Evolutionary conservation across 768 basidiomycete genomes (phyloP).

Genomic region (Calocera cornea): DNA sequence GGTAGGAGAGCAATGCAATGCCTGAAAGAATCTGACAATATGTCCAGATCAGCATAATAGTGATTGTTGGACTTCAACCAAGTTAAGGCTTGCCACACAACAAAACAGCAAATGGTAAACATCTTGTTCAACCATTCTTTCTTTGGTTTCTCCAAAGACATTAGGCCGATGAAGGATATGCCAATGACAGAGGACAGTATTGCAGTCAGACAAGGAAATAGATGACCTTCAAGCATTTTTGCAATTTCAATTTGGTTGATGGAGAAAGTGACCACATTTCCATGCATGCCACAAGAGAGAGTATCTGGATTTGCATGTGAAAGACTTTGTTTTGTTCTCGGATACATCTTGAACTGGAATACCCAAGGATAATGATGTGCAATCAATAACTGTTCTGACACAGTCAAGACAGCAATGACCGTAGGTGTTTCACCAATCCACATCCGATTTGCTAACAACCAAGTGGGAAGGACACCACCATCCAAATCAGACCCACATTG

Average conservation of each 20-base stretch:
- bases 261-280: constrained; percentile 26
- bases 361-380: constrained; percentile 23
- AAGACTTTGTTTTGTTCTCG: constrained; percentile 16
- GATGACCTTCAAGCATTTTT: constrained; percentile 25
- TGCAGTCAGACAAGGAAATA: constrained; percentile 23
- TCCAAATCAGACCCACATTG: background rate
- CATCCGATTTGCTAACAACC: constrained; percentile 27
- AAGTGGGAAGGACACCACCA: background rate
- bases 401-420: constrained; percentile 21
- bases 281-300: constrained; percentile 24
- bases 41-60: constrained; percentile 24
- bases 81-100: constrained; percentile 22
- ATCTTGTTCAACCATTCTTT: constrained; percentile 20
- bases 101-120: constrained; percentile 24
- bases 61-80: constrained; percentile 30
- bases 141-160: constrained; percentile 13
- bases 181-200: constrained; percentile 25
- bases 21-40: constrained; percentile 7
- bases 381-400: constrained; percentile 30
- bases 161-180: constrained; percentile 27
- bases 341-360: constrained; percentile 29
- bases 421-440: constrained; percentile 29
- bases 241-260: constrained; percentile 21
- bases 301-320: background rate
- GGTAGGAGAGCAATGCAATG: constrained; percentile 19